A percentile compares a stretch with the other conserved stretches of the same genome.
These are phyloP conservation scores for Botrytis fabae DNA, from an alignment of 2,329 filamentous ascomycete genomes.

Conservation along the genomic window DNA sequence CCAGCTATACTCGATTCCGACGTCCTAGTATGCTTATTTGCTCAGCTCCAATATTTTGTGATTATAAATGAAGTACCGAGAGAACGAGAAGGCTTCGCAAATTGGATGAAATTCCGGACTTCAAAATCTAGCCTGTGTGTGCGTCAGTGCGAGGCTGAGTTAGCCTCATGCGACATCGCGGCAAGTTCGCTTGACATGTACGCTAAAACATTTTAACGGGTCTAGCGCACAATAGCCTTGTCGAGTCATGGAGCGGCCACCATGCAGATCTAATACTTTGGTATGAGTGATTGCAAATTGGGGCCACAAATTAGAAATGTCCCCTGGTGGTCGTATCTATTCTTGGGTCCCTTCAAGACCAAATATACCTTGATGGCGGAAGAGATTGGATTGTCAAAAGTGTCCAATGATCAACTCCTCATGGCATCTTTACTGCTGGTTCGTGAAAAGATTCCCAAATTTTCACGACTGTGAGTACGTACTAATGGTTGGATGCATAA, in stretches of 20 bases:
- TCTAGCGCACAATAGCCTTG: not conserved
- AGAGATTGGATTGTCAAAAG: not conserved
- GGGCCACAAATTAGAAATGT: not conserved
- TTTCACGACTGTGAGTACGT: not conserved
- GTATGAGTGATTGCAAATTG: not conserved
- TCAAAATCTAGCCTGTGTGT: not conserved
- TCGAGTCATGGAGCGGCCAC: not conserved
- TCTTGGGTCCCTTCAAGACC: not conserved
- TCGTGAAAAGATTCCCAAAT: not conserved
- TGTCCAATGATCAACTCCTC: not conserved
- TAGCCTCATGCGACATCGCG: not conserved
- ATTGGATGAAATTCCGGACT: not conserved
- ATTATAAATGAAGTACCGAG: not conserved
- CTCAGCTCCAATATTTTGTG: not conserved
- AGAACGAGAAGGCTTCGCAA: not conserved
- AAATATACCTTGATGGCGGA: not conserved
- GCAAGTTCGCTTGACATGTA: not conserved
- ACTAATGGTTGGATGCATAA: not conserved
- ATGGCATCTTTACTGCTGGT: not conserved
- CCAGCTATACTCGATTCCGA: not conserved
- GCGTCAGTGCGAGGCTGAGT: conserved; percentile 17
- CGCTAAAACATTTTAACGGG: not conserved
- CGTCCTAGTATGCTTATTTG: not conserved
- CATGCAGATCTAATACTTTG: not conserved
- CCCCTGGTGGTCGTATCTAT: not conserved